phyloP scores from a whole-genome alignment of 2,329 filamentous ascomycete genomes.

The Monosporascus sp. region DNA sequence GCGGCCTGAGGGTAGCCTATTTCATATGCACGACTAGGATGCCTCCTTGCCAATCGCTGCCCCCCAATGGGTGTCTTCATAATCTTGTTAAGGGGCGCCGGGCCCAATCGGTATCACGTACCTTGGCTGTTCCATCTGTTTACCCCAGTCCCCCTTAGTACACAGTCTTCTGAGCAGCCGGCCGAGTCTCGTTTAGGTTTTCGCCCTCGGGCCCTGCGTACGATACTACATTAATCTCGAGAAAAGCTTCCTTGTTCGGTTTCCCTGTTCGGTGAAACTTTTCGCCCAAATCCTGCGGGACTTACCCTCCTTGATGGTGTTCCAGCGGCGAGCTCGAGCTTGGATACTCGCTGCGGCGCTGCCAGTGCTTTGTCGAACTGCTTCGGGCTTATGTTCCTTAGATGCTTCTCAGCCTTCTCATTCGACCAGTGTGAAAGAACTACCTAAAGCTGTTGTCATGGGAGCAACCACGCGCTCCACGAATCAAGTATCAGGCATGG shows the following conservation, averaged over 20 bases:
- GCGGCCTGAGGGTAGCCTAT: constrained; percentile 15
- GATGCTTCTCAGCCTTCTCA: neutral
- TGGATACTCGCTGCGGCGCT: neutral
- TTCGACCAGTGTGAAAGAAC: neutral
- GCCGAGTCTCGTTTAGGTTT: neutral
- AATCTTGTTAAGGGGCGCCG: neutral
- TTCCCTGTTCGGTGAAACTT: neutral
- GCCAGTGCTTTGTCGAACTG: neutral
- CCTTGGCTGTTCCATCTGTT: neutral
- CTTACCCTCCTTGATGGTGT: neutral
- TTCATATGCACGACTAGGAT: constrained; percentile 18
- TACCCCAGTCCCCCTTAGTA: neutral
- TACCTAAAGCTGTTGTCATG: neutral
- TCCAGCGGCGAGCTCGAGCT: neutral
- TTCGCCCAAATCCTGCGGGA: neutral
- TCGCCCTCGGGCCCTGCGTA: neutral
- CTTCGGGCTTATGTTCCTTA: neutral
- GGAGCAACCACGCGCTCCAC: neutral
- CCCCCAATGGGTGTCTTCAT: constrained; percentile 11
- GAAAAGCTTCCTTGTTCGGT: neutral
- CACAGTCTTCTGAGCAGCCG: neutral
- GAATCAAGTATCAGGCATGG: neutral
- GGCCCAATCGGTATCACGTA: neutral
- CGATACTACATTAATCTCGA: neutral
- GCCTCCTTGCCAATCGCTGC: constrained; percentile 15